Evolutionary conservation across 2,329 filamentous ascomycete genomes (phyloP), one percentile per base, ranked within the genome.

Genomic region (Fusarium piperis): DNA sequence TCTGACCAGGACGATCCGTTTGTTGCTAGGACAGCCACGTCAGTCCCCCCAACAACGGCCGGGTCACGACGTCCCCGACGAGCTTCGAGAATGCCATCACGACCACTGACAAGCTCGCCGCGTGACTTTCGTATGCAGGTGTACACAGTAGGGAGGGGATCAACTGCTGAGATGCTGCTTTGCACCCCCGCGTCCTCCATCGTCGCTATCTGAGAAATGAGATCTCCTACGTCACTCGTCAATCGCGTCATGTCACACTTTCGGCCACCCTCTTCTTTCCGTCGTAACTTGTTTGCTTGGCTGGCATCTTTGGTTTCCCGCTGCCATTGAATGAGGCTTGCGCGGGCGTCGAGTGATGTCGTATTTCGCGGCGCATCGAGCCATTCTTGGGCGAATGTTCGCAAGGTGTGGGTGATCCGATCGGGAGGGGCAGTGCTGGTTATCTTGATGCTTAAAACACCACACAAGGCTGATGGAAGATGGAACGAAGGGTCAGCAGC

Each of bases 191-290:
- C 70, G 66, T 60, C 70, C 59, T 67, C 60, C 55, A 67, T 64
- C 46, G 55, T 56, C 48, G 62, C 58, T 26, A 68, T 60, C 53
- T 30, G 58, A 41, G 60, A 57, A 28, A 52, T 53, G 63, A 63
- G 63, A 74, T 72, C 62, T 65, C 67, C 73, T 76, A 76, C 74
- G 73, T 76, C 74, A 76, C 74, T 64, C 59, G 38, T 66, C 39
- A 67, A 71, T 72, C 62, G 70, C 63, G 62, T 71, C 70, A 73
- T 71, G 53, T 68, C 59, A 65, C 63, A 53, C 36, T 73, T 64
- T 38, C 23, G 44, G 59, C 51, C 53, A 62, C 63, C 70, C 66
- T 70, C 41, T 38, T 72, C 61, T 48, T 70, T 51, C 61, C 52
- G 65, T 55, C 41, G 56, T 46, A 41, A 68, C 30, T 62, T 41